phyloP scores from a whole-genome alignment of 2,329 filamentous ascomycete genomes.

The Aspergillus transmontanensis region DNA sequence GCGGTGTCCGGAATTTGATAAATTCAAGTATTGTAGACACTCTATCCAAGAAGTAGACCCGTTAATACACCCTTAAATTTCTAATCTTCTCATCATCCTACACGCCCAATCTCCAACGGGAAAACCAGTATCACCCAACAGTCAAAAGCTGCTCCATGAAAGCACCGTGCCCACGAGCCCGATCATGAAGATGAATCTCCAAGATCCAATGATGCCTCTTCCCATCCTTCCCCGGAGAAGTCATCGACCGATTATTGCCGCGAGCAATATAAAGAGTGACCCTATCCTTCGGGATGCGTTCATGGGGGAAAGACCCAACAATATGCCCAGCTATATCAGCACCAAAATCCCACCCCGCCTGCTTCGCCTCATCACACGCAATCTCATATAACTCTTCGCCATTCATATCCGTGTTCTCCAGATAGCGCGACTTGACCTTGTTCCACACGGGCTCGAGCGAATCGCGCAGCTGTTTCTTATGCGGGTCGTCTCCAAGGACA shows the following conservation, averaged over 20 bases:
- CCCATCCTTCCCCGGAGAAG: conserved; percentile 42
- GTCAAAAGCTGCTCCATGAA: conserved; percentile 47
- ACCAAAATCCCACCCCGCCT: conserved; percentile 50
- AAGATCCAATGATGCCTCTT: conserved; percentile 53
- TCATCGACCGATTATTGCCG: conserved; percentile 49
- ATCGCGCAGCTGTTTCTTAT: conserved; percentile 50
- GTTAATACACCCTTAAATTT: neutral
- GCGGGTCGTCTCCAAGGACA: conserved; percentile 51
- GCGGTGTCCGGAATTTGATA: too few species aligned
- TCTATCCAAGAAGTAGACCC: neutral
- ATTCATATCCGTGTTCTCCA: conserved; percentile 48
- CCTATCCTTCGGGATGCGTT: conserved; percentile 54
- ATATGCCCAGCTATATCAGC: conserved; percentile 52
- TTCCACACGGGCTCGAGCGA: conserved; percentile 52
- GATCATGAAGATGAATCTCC: conserved; percentile 52
- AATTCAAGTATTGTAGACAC: too few species aligned
- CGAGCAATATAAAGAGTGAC: conserved; percentile 49
- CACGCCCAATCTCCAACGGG: neutral
- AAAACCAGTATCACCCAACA: conserved; percentile 15
- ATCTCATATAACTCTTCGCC: conserved; percentile 53
- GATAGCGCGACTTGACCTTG: conserved; percentile 46
- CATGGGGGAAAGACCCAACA: conserved; percentile 56
- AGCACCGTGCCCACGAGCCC: conserved; percentile 40
- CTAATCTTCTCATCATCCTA: neutral
- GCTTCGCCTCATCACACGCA: conserved; percentile 40